Conservation (phyloP, 2,329 filamentous ascomycete species). For the Talaromyces pinophilus region DNA sequence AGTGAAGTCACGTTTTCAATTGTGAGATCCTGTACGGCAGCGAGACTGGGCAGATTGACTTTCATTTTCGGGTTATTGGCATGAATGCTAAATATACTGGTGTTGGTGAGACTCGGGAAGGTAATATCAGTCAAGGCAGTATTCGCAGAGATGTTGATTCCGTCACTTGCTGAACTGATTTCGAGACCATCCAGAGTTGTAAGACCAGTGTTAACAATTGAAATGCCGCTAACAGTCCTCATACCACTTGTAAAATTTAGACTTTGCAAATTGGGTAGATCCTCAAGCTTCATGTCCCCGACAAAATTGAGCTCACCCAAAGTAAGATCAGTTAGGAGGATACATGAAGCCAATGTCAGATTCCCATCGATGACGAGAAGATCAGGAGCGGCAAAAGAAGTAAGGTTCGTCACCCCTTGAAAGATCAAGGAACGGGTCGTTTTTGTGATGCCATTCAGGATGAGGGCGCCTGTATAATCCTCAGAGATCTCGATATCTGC, state of each 20-base stretch:
- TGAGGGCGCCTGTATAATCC: not conserved
- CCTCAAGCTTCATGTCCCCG: not conserved
- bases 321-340: not conserved
- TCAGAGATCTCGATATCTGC: not conserved
- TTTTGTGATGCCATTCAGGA: not conserved
- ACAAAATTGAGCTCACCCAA: not conserved
- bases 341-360: not conserved
- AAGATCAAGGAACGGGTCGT: not conserved
- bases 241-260: not conserved
- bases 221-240: not conserved
- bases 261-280: not conserved
- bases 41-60: not conserved
- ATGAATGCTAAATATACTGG: not conserved
- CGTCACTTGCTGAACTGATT: not conserved
- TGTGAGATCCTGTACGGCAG: not conserved
- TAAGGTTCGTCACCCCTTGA: not conserved
- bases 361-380: not conserved
- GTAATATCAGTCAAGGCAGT: not conserved
- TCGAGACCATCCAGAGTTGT: not conserved
- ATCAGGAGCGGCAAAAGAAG: not conserved
- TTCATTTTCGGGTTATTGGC: not conserved
- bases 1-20: not conserved
- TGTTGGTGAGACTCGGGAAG: not conserved
- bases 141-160: not conserved
- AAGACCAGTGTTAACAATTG: not conserved